Conservation (phyloP, 2,329 filamentous ascomycete genomes). For the Aspergillus sp. region DNA sequence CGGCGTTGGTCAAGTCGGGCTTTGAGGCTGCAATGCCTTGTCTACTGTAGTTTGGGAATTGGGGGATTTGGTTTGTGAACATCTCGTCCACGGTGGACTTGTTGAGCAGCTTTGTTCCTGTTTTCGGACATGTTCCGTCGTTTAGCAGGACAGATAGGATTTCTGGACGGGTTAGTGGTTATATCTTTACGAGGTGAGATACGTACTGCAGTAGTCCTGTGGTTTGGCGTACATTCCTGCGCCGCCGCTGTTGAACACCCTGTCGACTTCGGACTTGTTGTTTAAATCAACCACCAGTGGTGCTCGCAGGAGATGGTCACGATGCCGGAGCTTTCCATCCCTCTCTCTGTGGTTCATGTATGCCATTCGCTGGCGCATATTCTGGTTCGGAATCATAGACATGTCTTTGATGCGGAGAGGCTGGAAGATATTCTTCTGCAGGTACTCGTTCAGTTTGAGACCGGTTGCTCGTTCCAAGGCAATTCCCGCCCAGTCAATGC, state of each 20-base stretch:
- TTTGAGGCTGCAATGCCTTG: slow-evolving; percentile 41
- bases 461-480: slow-evolving; percentile 49
- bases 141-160: slow-evolving; percentile 54
- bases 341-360: background rate
- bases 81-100: slow-evolving; percentile 57
- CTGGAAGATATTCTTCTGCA: slow-evolving; percentile 49
- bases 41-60: slow-evolving; percentile 55
- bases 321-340: background rate
- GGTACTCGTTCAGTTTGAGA: slow-evolving; percentile 49
- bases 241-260: slow-evolving; percentile 58
- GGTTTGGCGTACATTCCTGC: slow-evolving; percentile 62
- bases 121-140: slow-evolving; percentile 58
- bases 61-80: slow-evolving; percentile 61
- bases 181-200: accelerated
- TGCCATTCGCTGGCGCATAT: background rate
- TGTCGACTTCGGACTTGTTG: slow-evolving; percentile 22
- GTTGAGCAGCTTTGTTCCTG: slow-evolving; percentile 45
- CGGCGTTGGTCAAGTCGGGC: slow-evolving; percentile 49
- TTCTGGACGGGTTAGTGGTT: background rate
- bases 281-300: slow-evolving; percentile 42
- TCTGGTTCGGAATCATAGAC: slow-evolving; percentile 3
- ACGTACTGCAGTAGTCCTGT: slow-evolving; percentile 59
- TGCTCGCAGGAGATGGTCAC: slow-evolving; percentile 1
- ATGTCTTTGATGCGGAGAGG: slow-evolving; percentile 53
- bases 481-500: slow-evolving; percentile 57